Base-by-base conservation (phyloP, 169 alveolate species). In the Cryptosporidium sp. region DNA sequence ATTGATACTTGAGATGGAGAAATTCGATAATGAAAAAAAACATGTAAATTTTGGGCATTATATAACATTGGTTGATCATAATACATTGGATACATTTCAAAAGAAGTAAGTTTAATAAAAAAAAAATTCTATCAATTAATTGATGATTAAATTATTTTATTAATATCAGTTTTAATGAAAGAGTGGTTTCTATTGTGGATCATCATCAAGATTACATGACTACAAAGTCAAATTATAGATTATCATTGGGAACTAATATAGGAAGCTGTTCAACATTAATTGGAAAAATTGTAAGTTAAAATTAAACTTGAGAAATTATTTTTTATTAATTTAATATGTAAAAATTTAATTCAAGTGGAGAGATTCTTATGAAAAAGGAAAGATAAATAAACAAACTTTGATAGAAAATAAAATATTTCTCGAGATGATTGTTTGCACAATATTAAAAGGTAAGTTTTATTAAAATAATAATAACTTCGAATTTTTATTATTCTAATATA, bases 221-320 rank as follows among this genome's bases (percentile, higher is more conserved):
- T 21, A 80, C 75, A 23, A 26, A 39, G 35, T 42, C 89, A 4
- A 65, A 16, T 5, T 44, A 37, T 33, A 80, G 75, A 44, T 39
- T 80, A 33, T 80, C 89, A 26, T 16, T 42, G 26, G 89, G 89
- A 7, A 60, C 89, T 45, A 42, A 29, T 5, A 65, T 80, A 42
- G 89, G 89, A 60, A 80, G 89, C 33, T 80, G 89, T 33, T 62
- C 89, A 39, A 80, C 69, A 23, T 42, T 80, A 42, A 60, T 80
- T 37, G 75, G 80, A 18, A 60, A 37, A 18, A 69, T 80, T 42
- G 89, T 80, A 80, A 80, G 89, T 80, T 60, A 16, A 16, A 10
- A 72, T 9, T 35, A 21, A 53, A 29, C 35, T 29, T 12, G n/a
- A 18, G 29, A 65, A 33, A 14, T n/a, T 65, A 10, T 8, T 26